phyloP scores from a whole-genome alignment of 768 basidiomycete species.

The Myochromella boudieri region DNA sequence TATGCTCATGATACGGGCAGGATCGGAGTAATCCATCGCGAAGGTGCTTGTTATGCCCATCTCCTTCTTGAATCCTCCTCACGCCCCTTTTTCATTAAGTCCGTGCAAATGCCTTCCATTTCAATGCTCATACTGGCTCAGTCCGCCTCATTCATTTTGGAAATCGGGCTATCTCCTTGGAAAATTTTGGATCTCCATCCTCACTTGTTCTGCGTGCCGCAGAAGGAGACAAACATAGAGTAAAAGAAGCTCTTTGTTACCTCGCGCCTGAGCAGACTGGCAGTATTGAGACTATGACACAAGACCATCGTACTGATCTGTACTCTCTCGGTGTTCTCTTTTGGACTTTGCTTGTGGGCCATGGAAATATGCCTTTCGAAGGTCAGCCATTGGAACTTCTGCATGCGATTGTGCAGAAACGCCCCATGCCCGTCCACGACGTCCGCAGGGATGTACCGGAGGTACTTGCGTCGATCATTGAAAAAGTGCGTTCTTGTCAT shows the following conservation, averaged over 20 bases:
- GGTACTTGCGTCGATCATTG: conserved; percentile 68
- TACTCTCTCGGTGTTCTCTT: conserved; percentile 74
- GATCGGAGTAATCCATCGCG: conserved; percentile 62
- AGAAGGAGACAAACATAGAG: conserved; percentile 63
- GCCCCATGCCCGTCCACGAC: conserved; percentile 75
- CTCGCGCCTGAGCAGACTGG: conserved; percentile 78
- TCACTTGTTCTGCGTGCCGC: conserved; percentile 63
- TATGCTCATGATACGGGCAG: conserved; percentile 27
- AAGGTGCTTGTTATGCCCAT: conserved; percentile 42
- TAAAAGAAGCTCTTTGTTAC: conserved; percentile 75
- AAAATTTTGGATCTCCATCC: conserved; percentile 71
- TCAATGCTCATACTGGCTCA: conserved; percentile 66
- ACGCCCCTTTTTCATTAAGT: conserved; percentile 34
- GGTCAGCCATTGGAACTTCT: conserved; percentile 62
- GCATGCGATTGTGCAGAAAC: conserved; percentile 69
- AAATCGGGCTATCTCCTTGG: conserved; percentile 70
- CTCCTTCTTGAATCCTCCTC: background rate
- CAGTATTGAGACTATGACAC: conserved; percentile 66
- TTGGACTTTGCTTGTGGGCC: conserved; percentile 74
- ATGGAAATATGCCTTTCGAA: conserved; percentile 63
- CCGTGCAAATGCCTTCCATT: conserved; percentile 74
- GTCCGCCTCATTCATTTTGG: conserved; percentile 76
- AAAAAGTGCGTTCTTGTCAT: conserved; percentile 44
- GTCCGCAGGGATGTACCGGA: conserved; percentile 71
- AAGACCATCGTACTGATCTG: conserved; percentile 74